A percentile compares a stretch with the other conserved stretches of the same genome.
phyloP scores from a whole-genome alignment of 139 green algal genomes.

The Coccomyxa sp. region DNA sequence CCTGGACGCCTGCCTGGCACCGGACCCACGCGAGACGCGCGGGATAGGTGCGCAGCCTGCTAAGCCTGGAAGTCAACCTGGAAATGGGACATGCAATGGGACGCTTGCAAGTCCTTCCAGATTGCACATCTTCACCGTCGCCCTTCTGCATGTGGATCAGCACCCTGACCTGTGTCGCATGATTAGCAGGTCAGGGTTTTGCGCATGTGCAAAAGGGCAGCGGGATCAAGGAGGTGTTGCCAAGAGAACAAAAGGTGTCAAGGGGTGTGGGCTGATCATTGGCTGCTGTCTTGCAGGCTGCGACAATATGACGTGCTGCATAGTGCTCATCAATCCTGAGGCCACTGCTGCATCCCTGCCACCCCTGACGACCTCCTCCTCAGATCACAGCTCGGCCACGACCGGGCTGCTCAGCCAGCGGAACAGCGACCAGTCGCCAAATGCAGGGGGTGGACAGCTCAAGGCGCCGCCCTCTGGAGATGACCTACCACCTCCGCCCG shows the following conservation, averaged over 20 bases:
- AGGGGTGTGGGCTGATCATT: background rate
- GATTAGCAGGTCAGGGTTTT: background rate
- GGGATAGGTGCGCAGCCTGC: constrained; percentile 47
- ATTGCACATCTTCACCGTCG: background rate
- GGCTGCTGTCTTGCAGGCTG: constrained; percentile 45
- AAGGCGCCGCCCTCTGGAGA: too few relatives aligned
- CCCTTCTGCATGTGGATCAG: background rate
- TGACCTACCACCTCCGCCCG: too few relatives aligned
- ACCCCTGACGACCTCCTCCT: too few relatives aligned
- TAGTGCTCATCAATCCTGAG: constrained; percentile 44
- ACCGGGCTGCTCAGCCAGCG: too few relatives aligned
- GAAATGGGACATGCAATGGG: background rate
- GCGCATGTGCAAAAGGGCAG: background rate
- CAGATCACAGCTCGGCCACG: too few relatives aligned
- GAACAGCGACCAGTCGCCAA: too few relatives aligned
- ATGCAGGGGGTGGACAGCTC: too few relatives aligned
- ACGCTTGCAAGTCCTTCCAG: background rate
- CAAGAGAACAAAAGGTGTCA: too few relatives aligned
- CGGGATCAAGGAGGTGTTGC: background rate
- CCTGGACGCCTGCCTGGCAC: constrained; percentile 84
- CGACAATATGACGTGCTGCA: constrained; percentile 86
- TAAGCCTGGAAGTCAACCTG: background rate
- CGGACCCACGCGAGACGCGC: constrained; percentile 72
- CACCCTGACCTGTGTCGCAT: background rate
- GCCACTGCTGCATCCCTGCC: background rate